phyloP scores from a whole-genome alignment of 371 early-diverging fungal species.

The Astathelohania contejeani region DNA sequence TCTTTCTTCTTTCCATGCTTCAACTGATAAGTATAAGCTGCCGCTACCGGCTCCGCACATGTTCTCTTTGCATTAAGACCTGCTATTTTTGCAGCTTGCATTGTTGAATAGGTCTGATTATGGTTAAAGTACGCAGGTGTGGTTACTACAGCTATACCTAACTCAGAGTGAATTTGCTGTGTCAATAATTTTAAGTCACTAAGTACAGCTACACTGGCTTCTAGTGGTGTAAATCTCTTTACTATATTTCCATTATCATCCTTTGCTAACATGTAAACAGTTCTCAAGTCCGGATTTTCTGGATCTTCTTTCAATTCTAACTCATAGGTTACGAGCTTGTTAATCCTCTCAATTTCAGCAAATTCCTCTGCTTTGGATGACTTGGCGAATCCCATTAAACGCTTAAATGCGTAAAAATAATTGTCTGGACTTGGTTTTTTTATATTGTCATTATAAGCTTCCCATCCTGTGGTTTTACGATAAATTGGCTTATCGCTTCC shows the following conservation, averaged over 20 bases:
- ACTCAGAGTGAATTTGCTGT: not conserved
- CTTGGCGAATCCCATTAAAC: constrained; percentile 11
- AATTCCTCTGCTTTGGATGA: not conserved
- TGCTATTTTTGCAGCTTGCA: constrained; percentile 46
- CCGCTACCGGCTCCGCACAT: constrained; percentile 51
- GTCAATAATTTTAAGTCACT: not conserved
- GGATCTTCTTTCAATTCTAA: constrained; percentile 30
- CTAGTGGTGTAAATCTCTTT: constrained; percentile 4
- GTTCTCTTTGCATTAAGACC: constrained; percentile 40
- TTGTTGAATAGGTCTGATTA: constrained; percentile 41
- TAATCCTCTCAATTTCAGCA: not conserved
- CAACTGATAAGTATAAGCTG: constrained; percentile 47
- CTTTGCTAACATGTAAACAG: not conserved
- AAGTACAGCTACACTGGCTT: constrained; percentile 6
- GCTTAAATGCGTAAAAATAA: constrained; percentile 25
- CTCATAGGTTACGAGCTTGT: not conserved
- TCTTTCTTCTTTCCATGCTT: constrained; percentile 8
- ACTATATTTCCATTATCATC: constrained; percentile 3
- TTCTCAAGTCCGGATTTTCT: constrained; percentile 24
- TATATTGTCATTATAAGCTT: constrained; percentile 6
- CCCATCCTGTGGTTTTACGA: constrained; percentile 1
- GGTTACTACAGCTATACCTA: constrained; percentile 37
- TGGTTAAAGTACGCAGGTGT: constrained; percentile 51
- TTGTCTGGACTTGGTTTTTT: constrained; percentile 1
- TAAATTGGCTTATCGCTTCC: not conserved